A percentile compares a stretch with the other conserved stretches of the same genome.
Evolutionary conservation across 352 stramenopile species (phyloP).

Genomic region (Pythium pectinolyticum): DNA sequence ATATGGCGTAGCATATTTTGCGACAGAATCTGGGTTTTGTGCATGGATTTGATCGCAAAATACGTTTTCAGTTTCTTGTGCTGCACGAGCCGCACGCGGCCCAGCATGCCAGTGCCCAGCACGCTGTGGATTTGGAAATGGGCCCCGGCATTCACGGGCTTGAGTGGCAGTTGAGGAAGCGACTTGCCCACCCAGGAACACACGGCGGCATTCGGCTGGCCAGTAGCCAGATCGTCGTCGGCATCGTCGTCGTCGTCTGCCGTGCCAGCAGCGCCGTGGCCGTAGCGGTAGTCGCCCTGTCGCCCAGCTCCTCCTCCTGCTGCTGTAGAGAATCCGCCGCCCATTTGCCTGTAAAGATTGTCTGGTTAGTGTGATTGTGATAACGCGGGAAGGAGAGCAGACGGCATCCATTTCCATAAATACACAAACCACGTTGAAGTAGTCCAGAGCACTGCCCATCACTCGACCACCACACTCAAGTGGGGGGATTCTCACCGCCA

Average conservation of each 20-base stretch:
- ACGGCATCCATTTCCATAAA: too few species aligned
- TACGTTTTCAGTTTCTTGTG: constrained; percentile 58
- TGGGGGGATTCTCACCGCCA: too few species aligned
- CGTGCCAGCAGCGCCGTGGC: too few species aligned
- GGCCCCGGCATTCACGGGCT: constrained; percentile 50
- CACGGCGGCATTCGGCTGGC: too few species aligned
- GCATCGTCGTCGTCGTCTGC: neutral
- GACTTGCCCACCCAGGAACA: constrained; percentile 52
- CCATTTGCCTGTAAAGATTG: constrained; percentile 26
- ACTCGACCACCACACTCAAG: too few species aligned
- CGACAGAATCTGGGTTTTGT: constrained; percentile 58
- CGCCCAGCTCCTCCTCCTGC: neutral
- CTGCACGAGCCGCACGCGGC: constrained; percentile 62
- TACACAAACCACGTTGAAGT: too few species aligned
- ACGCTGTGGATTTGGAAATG: constrained; percentile 62
- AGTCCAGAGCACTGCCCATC: too few species aligned
- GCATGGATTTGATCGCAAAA: constrained; percentile 77
- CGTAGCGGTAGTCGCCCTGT: constrained; percentile 17
- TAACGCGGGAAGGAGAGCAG: too few species aligned
- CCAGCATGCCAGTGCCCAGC: constrained; percentile 73
- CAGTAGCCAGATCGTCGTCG: too few species aligned
- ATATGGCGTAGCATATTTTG: constrained; percentile 62
- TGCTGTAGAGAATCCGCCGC: constrained; percentile 18
- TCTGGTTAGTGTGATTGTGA: too few species aligned
- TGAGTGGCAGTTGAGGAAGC: constrained; percentile 55